These are phyloP conservation scores for Umbilicaria muhlenbergii DNA, from an alignment of 495 filamentous ascomycete genomes.

Conservation along the genomic window DNA sequence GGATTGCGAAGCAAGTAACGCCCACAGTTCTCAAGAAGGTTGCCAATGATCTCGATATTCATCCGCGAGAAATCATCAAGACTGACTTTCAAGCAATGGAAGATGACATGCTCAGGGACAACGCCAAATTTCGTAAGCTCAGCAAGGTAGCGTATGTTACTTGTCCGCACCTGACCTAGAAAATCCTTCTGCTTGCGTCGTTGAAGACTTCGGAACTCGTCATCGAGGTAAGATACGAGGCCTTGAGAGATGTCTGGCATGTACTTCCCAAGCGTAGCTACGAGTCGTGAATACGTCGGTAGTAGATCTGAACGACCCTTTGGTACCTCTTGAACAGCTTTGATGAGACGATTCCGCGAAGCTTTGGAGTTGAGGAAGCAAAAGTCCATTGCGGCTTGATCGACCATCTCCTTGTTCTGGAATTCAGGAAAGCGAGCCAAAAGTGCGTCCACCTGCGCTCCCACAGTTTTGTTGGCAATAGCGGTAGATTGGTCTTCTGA, in stretches of 20 bases:
- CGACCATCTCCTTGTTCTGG: slow-evolving; percentile 78
- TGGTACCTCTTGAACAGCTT: slow-evolving; percentile 84
- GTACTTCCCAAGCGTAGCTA: slow-evolving; percentile 87
- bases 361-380: slow-evolving; percentile 98
- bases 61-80: slow-evolving; percentile 95
- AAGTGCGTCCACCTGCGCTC: slow-evolving; percentile 88
- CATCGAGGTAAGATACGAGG: slow-evolving; percentile 86
- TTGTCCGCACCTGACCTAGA: slow-evolving; percentile 79
- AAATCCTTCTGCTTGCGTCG: slow-evolving; percentile 98
- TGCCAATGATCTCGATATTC: slow-evolving; percentile 97
- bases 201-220: slow-evolving; percentile 93
- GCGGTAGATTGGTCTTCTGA: slow-evolving; percentile 77
- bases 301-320: slow-evolving; percentile 88
- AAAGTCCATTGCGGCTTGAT: slow-evolving; percentile 86
- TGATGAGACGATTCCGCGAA: slow-evolving; percentile 83
- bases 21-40: slow-evolving; percentile 93
- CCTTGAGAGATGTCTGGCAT: slow-evolving; percentile 84
- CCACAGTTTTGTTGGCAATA: slow-evolving; percentile 94
- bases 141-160: slow-evolving; percentile 92
- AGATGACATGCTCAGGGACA: slow-evolving; percentile 95
- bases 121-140: slow-evolving; percentile 97
- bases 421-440: slow-evolving; percentile 77
- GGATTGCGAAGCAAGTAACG: slow-evolving; percentile 88
- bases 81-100: slow-evolving; percentile 95
- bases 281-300: slow-evolving; percentile 76